These are phyloP conservation scores for Ballota nigra DNA, from an alignment of 257 asterid genomes.

Conservation along the genomic window DNA sequence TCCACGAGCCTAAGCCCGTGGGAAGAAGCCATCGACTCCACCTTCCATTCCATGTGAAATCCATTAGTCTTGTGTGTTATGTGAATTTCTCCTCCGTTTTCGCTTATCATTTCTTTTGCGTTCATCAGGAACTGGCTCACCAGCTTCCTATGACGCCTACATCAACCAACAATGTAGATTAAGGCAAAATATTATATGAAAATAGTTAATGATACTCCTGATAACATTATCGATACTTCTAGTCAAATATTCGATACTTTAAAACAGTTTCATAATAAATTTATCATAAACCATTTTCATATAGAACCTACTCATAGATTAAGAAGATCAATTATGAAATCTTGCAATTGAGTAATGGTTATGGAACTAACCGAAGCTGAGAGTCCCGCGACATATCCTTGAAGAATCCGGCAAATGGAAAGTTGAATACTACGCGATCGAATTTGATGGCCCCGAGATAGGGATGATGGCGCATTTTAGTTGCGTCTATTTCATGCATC, in stretches of 20 bases:
- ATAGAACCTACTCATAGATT: too few relatives aligned
- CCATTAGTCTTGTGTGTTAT: constrained; percentile 36
- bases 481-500: constrained; percentile 29
- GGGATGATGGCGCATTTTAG: constrained; percentile 14
- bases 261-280: too few relatives aligned
- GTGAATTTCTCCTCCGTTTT: constrained; percentile 29
- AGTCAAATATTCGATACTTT: too few relatives aligned
- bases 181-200: too few relatives aligned
- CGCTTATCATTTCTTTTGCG: constrained; percentile 29
- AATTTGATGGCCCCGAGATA: constrained; percentile 16
- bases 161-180: neutral
- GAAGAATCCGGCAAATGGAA: constrained; percentile 28
- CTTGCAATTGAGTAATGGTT: neutral
- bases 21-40: constrained; percentile 21
- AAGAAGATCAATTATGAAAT: too few relatives aligned
- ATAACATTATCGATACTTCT: too few relatives aligned
- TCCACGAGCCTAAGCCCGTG: constrained; percentile 24
- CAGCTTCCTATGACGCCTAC: constrained; percentile 26
- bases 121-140: constrained; percentile 33
- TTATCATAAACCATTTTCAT: too few relatives aligned
- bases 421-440: constrained; percentile 30
- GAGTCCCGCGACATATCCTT: constrained; percentile 13
- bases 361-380: constrained; percentile 25
- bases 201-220: too few relatives aligned
- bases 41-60: constrained; percentile 26